Evolutionary conservation across 177 flowering plant genomes (phyloP), one percentile per base, ranked within the genome.

Genomic region (Tripterygium wilfordii): DNA sequence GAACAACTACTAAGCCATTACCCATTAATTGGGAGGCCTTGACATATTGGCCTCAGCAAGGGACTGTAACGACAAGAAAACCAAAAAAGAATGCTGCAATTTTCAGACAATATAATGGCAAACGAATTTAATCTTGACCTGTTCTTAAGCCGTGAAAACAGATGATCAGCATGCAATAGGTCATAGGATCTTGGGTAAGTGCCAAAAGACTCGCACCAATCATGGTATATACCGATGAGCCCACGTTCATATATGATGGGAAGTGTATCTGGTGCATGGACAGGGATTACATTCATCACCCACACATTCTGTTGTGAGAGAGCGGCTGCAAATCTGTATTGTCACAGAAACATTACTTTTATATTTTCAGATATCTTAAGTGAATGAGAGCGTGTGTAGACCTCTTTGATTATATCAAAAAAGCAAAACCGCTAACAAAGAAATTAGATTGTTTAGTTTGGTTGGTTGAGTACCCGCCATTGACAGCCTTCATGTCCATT

Each of bases 211-310:
- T 92, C 99, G 16, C 99, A 94, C 97, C 99, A 94, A 55, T 94
- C 97, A 55, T 94, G 99, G 75, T 86, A 89, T 32, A 80, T 36
- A 10, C 97, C 99, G 16, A 81, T 17, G 48, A 94, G 88, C 10
- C 97, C 99, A 10, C 99, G 91, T 49, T 88, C 97, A 61, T 61
- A 94, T 25, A 94, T 86, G 26, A 86, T 42, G 1, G 96, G 85
- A 48, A 92, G 86, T 14, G 99, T 88, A 47, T 94, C 77, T 10
- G 96, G 88, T 45, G 90, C 83, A 72, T 86, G 77, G 44, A 83
- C 80, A 12, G 96, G 95, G 21, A 94, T 77, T 26, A 94, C 96
- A 61, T 83, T 89, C 90, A 94, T 84, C 56, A 94, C 97, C 99
- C 99, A 94, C 6, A 87, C 87, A 48, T 88, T 70, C 33, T 74